Conservation (phyloP, 176 grass and related monocot species). For the Carex parvula region DNA sequence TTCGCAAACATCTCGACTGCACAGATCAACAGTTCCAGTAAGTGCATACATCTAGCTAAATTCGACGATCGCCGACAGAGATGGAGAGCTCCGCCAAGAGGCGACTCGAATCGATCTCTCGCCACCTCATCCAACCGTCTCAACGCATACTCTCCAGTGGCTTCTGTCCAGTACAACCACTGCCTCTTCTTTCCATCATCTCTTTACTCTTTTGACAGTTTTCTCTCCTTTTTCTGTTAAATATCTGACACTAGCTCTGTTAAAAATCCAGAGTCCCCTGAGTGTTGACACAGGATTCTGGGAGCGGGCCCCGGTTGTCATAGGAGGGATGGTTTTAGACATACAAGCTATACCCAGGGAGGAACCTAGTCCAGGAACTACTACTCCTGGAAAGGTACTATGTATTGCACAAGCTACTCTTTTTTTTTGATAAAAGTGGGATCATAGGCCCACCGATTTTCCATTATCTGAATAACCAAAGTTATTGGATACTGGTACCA, state of each 20-base stretch:
- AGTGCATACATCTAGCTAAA: too few relatives aligned
- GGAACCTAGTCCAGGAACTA: constrained; percentile 12
- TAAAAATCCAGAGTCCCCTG: constrained; percentile 8
- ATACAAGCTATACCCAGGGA: constrained; percentile 2
- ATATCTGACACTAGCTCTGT: not conserved
- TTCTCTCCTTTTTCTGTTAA: not conserved
- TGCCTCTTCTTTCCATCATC: not conserved
- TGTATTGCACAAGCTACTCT: not conserved
- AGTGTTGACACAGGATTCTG: constrained; percentile 4
- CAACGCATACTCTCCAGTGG: not conserved
- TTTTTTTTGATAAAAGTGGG: too few relatives aligned
- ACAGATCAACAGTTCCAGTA: too few relatives aligned
- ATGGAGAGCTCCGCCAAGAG: constrained; percentile 23
- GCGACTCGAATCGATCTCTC: constrained; percentile 20
- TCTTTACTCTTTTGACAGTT: not conserved
- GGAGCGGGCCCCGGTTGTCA: constrained; percentile 13
- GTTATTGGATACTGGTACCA: too few relatives aligned
- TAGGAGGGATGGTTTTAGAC: constrained; percentile 29
- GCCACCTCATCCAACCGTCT: not conserved
- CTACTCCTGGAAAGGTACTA: constrained; percentile 26
- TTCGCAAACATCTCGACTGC: too few relatives aligned
- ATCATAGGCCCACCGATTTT: too few relatives aligned
- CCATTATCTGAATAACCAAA: too few relatives aligned
- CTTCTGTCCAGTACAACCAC: not conserved
- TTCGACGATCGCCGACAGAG: constrained; percentile 1